phyloP scores from a whole-genome alignment of 75 land plant species.

The Cryptomeria japonica region DNA sequence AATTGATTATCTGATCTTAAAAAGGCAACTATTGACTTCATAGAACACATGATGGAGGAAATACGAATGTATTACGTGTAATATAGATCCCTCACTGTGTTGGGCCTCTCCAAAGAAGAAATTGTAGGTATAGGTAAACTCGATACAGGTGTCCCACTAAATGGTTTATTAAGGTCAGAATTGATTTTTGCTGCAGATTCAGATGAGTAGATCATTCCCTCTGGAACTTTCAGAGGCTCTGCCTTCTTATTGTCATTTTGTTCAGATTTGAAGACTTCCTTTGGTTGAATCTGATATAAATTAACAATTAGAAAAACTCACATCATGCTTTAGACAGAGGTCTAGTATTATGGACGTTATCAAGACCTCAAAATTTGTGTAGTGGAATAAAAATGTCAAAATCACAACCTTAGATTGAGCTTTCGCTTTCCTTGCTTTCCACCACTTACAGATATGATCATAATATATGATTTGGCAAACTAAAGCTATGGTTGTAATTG shows the following conservation, averaged over 20 bases:
- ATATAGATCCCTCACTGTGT: constrained; percentile 33
- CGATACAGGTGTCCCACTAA: neutral
- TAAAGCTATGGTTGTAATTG: constrained; percentile 60
- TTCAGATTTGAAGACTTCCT: neutral
- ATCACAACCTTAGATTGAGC: constrained; percentile 8
- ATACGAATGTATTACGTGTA: constrained; percentile 35
- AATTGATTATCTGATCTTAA: neutral
- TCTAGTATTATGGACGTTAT: neutral
- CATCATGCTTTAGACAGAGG: too few species aligned
- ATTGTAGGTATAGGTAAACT: constrained; percentile 39
- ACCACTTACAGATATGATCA: constrained; percentile 30
- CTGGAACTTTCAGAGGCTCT: neutral
- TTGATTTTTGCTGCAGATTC: neutral
- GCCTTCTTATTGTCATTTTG: neutral
- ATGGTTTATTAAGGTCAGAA: neutral
- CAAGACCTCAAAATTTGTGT: neutral
- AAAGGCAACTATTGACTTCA: neutral
- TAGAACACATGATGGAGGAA: neutral
- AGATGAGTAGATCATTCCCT: neutral
- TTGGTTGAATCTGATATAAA: neutral
- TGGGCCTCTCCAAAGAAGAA: constrained; percentile 1
- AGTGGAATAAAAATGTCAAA: neutral
- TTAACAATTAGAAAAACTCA: neutral
- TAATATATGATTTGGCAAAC: constrained; percentile 67
- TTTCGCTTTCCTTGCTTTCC: constrained; percentile 9